Evolutionary conservation across 495 filamentous ascomycete species (phyloP).

Genomic region (Articulospora tetracladia): DNA sequence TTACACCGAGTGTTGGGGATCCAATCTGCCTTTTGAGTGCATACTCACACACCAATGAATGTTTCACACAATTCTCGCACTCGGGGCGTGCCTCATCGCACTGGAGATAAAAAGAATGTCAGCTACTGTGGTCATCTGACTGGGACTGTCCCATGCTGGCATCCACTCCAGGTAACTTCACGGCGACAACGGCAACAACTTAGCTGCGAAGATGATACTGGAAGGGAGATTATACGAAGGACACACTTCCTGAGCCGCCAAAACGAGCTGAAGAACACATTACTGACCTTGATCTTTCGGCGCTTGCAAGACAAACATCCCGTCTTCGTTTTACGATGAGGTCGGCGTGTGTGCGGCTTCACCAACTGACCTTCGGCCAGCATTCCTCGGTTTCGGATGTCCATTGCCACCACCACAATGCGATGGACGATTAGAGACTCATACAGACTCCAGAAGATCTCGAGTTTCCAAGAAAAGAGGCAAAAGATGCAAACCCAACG

Average conservation of each 20-base stretch:
- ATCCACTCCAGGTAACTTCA: too few species aligned
- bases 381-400: background rate
- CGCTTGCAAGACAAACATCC: slow-evolving; percentile 33
- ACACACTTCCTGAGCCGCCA: too few species aligned
- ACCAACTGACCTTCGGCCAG: background rate
- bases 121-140: background rate
- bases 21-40: background rate
- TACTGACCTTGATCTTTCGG: slow-evolving; percentile 33
- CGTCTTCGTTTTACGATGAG: slow-evolving; percentile 35
- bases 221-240: too few species aligned
- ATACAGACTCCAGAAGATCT: background rate
- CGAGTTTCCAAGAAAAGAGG: background rate
- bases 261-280: background rate
- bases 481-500: too few species aligned
- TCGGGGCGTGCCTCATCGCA: slow-evolving; percentile 37
- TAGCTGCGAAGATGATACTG: too few species aligned
- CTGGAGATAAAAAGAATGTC: slow-evolving; percentile 17
- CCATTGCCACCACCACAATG: background rate
- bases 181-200: too few species aligned
- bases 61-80: slow-evolving; percentile 37
- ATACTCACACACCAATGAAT: slow-evolving; percentile 34
- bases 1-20: background rate
- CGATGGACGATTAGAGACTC: background rate
- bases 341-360: slow-evolving; percentile 5
- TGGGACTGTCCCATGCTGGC: too few species aligned